Conservation (phyloP, 192 early-diverging fungal genomes). For the Podila minutissima region DNA sequence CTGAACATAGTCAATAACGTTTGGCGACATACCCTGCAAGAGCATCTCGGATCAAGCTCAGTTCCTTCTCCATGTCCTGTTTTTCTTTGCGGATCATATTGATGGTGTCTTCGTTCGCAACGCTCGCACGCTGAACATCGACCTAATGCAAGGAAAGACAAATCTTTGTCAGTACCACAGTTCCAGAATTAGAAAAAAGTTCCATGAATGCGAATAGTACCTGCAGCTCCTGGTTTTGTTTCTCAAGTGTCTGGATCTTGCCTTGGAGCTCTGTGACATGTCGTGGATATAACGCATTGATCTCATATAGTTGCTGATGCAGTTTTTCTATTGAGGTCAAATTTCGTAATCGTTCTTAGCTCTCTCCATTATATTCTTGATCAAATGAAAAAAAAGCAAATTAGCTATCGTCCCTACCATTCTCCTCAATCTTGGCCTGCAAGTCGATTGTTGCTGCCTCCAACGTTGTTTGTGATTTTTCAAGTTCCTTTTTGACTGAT, state of each 20-base stretch:
- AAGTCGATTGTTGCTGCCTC: slow-evolving; percentile 61
- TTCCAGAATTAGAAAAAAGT: neutral
- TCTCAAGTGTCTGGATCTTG: slow-evolving; percentile 61
- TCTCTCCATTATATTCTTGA: neutral
- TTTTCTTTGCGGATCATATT: slow-evolving; percentile 50
- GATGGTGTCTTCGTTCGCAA: slow-evolving; percentile 56
- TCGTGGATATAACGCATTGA: slow-evolving; percentile 60
- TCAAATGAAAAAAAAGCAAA: slow-evolving; percentile 1
- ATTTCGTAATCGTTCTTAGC: neutral
- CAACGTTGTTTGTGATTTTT: slow-evolving; percentile 58
- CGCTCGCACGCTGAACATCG: slow-evolving; percentile 50
- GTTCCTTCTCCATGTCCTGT: slow-evolving; percentile 40
- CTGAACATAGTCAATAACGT: neutral
- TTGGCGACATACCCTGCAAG: slow-evolving; percentile 38
- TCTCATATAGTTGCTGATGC: slow-evolving; percentile 62
- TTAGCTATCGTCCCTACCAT: slow-evolving; percentile 53
- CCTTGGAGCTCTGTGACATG: slow-evolving; percentile 56
- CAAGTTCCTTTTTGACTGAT: slow-evolving; percentile 65
- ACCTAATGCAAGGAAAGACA: slow-evolving; percentile 11
- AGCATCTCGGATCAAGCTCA: slow-evolving; percentile 33
- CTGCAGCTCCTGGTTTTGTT: slow-evolving; percentile 58
- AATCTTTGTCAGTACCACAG: neutral
- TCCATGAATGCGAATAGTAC: slow-evolving; percentile 2
- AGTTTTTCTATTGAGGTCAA: slow-evolving; percentile 45
- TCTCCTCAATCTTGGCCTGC: slow-evolving; percentile 65